These are phyloP conservation scores for Hypoxylon sp. DNA, from an alignment of 2,329 filamentous ascomycete species.

Conservation along the genomic window DNA sequence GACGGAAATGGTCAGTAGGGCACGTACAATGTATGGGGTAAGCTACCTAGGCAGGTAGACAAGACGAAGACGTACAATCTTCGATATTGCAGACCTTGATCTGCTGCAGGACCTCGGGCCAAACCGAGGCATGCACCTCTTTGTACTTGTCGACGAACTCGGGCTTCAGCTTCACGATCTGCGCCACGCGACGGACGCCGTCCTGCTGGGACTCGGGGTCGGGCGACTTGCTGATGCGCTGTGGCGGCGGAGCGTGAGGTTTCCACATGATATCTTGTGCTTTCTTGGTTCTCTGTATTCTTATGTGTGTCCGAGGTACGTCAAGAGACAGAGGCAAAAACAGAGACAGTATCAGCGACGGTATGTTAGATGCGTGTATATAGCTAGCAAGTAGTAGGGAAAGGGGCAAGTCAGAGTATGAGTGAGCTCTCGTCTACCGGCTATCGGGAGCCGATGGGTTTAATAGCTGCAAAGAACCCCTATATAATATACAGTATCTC, in stretches of 20 bases:
- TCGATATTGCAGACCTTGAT: conserved; percentile 78
- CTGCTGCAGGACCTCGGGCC: conserved; percentile 79
- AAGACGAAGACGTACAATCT: conserved; percentile 65
- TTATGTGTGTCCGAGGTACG: not conserved
- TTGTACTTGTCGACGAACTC: conserved; percentile 75
- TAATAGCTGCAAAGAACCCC: not conserved
- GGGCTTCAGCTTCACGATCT: conserved; percentile 76
- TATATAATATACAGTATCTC: too few relatives aligned
- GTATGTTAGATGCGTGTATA: too few relatives aligned
- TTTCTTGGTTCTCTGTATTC: not conserved
- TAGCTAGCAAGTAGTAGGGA: too few relatives aligned
- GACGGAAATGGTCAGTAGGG: not conserved
- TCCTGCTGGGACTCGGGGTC: conserved; percentile 46
- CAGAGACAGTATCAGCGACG: too few relatives aligned
- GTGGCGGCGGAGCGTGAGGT: conserved; percentile 24
- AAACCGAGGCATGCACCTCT: conserved; percentile 74
- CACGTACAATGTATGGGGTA: not conserved
- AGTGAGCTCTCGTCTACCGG: too few relatives aligned
- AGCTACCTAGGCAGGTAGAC: not conserved
- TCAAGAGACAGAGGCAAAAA: too few relatives aligned
- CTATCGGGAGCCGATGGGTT: not conserved
- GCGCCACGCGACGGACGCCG: conserved; percentile 67
- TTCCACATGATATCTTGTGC: conserved; percentile 19
- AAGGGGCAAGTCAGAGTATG: too few relatives aligned
- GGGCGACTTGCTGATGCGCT: conserved; percentile 24